Base-by-base conservation (phyloP, 1,139 yeast species). In the Pichia sp. region DNA sequence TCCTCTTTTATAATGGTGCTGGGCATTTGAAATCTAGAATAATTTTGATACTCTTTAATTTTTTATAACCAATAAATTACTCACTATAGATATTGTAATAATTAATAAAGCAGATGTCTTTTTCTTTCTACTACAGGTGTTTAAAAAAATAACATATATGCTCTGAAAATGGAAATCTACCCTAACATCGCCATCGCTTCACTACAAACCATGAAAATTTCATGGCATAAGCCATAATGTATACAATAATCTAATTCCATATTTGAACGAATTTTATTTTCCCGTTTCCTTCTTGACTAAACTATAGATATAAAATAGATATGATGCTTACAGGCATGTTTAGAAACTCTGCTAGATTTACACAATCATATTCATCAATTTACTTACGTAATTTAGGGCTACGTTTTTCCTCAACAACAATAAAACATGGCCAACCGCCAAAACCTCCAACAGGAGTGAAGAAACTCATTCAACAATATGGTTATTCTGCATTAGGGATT, bases 401-500 rank as follows among this genome's bases (percentile, higher is more conserved):
- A 16, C 40, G 48, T 26, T 43, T 40, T 27, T 37, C 34, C 25
- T 40, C 45, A 12, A 39, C 47, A 4, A 27, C 29, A 20, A 22
- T 30, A 11, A 46, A 43, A 31, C 50, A 47, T 31, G 49, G 46
- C 10, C n/a, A 41, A 22, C 48, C 55, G 22, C 49, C 53, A 36
- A 54, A 66, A 47, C 70, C 70, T 42, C 62, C 71, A 12, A 64
- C 68, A 2, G 82, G 84, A 6, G 66, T 87, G 45, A 85, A 79
- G 62, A 83, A 78, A 6, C 69, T 92, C 52, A 75, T 87, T 63
- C 82, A 84, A 58, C 84, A 85, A 60, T 92, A 92, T 62, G 99
- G 99, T 1, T 87, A 82, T 68, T 78, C 95, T 7, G 97, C 96
- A 0, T 67, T 92, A 23, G 96, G 87, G 12, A 89, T 92, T 0